These are phyloP conservation scores for Ophiostoma australiae DNA, from an alignment of 2,329 filamentous ascomycete species.

Conservation along the genomic window DNA sequence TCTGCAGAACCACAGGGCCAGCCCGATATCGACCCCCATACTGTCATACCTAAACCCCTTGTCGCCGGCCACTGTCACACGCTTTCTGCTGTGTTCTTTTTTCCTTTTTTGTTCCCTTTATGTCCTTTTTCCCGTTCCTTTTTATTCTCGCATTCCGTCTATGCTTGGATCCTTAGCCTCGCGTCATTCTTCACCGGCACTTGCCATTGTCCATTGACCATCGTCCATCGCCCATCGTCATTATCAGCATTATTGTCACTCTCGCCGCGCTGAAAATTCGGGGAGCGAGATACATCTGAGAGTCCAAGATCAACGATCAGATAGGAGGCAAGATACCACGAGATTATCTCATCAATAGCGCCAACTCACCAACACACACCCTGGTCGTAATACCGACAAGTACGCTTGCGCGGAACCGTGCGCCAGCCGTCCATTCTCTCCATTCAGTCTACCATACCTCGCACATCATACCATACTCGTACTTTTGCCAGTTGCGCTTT, in stretches of 20 bases:
- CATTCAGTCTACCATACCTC: background rate
- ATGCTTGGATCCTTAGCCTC: background rate
- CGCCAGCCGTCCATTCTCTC: conserved; percentile 7
- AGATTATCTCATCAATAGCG: conserved; percentile 3
- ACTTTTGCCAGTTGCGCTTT: background rate
- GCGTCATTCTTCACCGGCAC: conserved; percentile 1
- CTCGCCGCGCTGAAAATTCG: background rate
- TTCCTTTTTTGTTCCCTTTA: background rate
- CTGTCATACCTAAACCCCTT: conserved; percentile 15
- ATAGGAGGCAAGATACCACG: background rate
- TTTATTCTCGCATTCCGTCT: background rate
- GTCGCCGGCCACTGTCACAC: conserved; percentile 6
- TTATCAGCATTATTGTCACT: background rate
- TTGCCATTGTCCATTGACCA: background rate
- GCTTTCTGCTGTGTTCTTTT: background rate
- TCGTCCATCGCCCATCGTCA: background rate
- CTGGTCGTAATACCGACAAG: background rate
- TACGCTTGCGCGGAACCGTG: conserved; percentile 15
- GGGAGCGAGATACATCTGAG: background rate
- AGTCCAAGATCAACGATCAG: background rate
- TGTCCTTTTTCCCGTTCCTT: background rate
- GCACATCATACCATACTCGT: background rate
- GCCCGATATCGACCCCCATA: conserved; percentile 20
- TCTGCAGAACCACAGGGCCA: conserved; percentile 7
- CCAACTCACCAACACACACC: background rate